phyloP scores from a whole-genome alignment of 257 asterid species.

The Solanum pinnatisectum region DNA sequence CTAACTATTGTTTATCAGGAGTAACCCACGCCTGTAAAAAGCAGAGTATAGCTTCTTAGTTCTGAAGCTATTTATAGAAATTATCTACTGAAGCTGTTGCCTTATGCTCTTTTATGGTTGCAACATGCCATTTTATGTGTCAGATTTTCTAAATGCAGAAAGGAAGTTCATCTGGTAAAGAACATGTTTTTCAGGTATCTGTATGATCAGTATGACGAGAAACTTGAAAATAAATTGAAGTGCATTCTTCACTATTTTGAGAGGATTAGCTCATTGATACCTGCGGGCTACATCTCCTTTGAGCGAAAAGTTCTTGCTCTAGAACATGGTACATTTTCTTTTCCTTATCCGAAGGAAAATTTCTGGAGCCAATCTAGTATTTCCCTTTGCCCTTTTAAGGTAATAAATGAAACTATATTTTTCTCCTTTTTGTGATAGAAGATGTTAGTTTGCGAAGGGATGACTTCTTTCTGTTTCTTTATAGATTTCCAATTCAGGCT shows the following conservation, averaged over 20 bases:
- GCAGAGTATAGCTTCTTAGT: not conserved
- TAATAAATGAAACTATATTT: slow-evolving; percentile 11
- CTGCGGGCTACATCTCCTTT: slow-evolving; percentile 64
- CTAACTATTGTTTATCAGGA: not conserved
- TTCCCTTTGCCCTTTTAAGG: slow-evolving; percentile 71
- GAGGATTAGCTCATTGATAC: slow-evolving; percentile 50
- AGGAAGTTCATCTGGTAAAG: not conserved
- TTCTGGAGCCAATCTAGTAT: slow-evolving; percentile 60
- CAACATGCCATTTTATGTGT: not conserved
- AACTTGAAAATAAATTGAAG: slow-evolving; percentile 63
- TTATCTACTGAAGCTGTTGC: not conserved
- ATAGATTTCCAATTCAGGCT: slow-evolving; percentile 53
- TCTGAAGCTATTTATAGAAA: not conserved
- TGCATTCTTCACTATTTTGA: slow-evolving; percentile 81
- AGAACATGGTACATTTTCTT: slow-evolving; percentile 15
- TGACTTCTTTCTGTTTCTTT: not conserved
- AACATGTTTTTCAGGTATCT: slow-evolving; percentile 39
- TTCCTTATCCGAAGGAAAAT: slow-evolving; percentile 42
- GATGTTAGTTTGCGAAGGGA: not conserved
- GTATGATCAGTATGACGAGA: slow-evolving; percentile 38
- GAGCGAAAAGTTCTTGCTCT: slow-evolving; percentile 73
- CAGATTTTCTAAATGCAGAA: not conserved
- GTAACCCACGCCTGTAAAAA: not conserved
- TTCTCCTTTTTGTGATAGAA: not conserved
- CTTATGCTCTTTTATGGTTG: not conserved